Percentiles rank a stretch among this genome's conserved stretches.
Conservation (phyloP, 768 basidiomycete species). For the Boletus reticulatus region DNA sequence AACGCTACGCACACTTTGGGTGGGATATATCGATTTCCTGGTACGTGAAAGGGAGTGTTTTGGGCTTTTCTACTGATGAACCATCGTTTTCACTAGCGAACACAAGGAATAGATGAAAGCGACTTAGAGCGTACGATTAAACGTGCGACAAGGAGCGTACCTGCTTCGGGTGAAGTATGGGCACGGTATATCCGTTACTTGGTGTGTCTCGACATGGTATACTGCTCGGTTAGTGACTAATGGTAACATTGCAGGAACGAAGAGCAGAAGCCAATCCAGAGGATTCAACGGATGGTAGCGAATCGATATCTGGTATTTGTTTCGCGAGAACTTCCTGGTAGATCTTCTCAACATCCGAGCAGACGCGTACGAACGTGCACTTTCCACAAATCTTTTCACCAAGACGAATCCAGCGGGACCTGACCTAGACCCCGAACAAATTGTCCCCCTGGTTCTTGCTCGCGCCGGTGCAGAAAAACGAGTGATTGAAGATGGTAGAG, state of each 20-base stretch:
- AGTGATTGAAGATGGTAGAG: constrained; percentile 43
- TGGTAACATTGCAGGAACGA: constrained; percentile 17
- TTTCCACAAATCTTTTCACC: constrained; percentile 53
- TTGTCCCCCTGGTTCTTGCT: constrained; percentile 61
- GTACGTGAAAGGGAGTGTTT: constrained; percentile 38
- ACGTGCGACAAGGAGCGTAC: constrained; percentile 70
- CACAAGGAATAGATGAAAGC: constrained; percentile 42
- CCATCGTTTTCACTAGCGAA: constrained; percentile 10
- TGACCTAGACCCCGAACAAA: constrained; percentile 56
- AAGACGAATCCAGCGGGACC: constrained; percentile 17
- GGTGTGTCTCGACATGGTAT: constrained; percentile 38
- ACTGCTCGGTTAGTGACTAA: background rate
- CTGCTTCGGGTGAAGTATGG: constrained; percentile 76
- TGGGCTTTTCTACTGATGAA: background rate
- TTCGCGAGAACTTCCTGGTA: background rate
- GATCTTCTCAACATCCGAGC: constrained; percentile 6
- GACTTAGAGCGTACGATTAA: constrained; percentile 42
- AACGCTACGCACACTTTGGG: constrained; percentile 66
- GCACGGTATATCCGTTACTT: constrained; percentile 71
- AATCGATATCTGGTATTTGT: constrained; percentile 26
- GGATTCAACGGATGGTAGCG: constrained; percentile 20
- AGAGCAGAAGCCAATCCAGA: constrained; percentile 6
- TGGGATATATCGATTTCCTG: constrained; percentile 65
- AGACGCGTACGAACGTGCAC: constrained; percentile 61
- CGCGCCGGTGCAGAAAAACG: constrained; percentile 65